Conservation (phyloP, 441 rosid species). For the Erodium trifolium region DNA sequence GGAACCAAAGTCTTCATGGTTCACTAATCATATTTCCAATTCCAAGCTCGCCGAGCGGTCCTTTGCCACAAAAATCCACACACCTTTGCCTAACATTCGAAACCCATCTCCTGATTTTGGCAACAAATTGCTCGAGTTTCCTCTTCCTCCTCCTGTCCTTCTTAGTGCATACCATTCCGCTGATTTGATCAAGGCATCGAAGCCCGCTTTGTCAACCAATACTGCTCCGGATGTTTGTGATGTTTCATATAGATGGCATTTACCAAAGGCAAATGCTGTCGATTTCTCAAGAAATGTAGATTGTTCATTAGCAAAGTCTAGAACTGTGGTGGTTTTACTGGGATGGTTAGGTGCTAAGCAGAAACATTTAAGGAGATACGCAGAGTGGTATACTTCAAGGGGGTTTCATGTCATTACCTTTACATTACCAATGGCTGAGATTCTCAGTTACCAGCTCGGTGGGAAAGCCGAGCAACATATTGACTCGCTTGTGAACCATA, state of each 20-base stretch:
- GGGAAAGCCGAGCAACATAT: constrained; percentile 84
- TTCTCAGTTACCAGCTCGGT: constrained; percentile 76
- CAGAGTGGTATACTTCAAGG: constrained; percentile 81
- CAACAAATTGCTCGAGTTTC: constrained; percentile 25
- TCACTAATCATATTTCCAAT: constrained; percentile 34
- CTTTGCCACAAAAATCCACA: constrained; percentile 41
- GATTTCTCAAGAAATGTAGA: constrained; percentile 46
- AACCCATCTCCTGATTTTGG: constrained; percentile 28
- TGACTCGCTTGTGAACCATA: constrained; percentile 71
- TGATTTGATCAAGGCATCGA: constrained; percentile 55
- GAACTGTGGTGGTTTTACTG: constrained; percentile 80
- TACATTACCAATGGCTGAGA: constrained; percentile 76
- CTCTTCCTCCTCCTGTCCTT: constrained; percentile 35
- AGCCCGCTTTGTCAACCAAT: constrained; percentile 30
- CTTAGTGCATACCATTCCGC: constrained; percentile 53
- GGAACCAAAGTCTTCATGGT: constrained; percentile 43
- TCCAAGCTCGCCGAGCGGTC: constrained; percentile 60
- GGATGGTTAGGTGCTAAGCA: constrained; percentile 99
- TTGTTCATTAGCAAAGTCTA: constrained; percentile 52
- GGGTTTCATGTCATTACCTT: constrained; percentile 91
- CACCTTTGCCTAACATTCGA: constrained; percentile 52
- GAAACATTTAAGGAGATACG: constrained; percentile 80
- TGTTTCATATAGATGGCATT: constrained; percentile 78
- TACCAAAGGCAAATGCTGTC: constrained; percentile 53
- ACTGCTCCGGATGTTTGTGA: constrained; percentile 38